Evolutionary conservation across 345 rosid genomes (phyloP).

Genomic region (Psidium friedrichsthalianum): DNA sequence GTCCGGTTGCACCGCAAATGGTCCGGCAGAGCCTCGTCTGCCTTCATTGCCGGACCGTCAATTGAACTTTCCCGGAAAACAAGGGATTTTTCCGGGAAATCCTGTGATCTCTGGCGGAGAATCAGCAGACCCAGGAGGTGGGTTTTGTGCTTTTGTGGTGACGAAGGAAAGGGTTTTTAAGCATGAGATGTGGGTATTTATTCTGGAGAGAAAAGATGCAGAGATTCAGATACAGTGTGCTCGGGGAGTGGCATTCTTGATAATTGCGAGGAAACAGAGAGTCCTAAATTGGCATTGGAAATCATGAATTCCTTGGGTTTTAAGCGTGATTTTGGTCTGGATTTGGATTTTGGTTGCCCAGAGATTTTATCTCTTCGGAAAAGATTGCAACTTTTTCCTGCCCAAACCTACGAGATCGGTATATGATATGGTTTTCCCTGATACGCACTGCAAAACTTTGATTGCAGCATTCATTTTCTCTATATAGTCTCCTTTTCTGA

Average conservation of each 20-base stretch:
- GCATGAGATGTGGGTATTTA: neutral
- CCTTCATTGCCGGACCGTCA: constrained; percentile 12
- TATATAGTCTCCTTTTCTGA: neutral
- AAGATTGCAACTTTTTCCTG: neutral
- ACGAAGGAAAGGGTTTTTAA: neutral
- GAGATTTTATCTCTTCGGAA: neutral
- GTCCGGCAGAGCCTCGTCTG: constrained; percentile 44
- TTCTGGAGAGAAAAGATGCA: neutral
- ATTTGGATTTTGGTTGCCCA: neutral
- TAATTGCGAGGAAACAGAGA: constrained; percentile 23
- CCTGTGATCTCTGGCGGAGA: neutral
- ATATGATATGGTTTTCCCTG: neutral
- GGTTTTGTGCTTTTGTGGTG: constrained; percentile 3
- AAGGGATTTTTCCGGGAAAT: constrained; percentile 3
- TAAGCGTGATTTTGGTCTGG: neutral
- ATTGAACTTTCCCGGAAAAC: constrained; percentile 4
- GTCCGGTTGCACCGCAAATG: constrained; percentile 83
- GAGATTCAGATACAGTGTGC: neutral
- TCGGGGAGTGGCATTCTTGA: neutral
- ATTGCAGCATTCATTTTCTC: neutral
- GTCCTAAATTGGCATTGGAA: constrained; percentile 29
- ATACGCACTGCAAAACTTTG: neutral
- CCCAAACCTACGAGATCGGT: neutral
- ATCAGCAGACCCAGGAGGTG: neutral
- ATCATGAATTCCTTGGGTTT: neutral